Evolutionary conservation across 2,329 filamentous ascomycete genomes (phyloP).

Genomic region (Stachybotrys chartarum): DNA sequence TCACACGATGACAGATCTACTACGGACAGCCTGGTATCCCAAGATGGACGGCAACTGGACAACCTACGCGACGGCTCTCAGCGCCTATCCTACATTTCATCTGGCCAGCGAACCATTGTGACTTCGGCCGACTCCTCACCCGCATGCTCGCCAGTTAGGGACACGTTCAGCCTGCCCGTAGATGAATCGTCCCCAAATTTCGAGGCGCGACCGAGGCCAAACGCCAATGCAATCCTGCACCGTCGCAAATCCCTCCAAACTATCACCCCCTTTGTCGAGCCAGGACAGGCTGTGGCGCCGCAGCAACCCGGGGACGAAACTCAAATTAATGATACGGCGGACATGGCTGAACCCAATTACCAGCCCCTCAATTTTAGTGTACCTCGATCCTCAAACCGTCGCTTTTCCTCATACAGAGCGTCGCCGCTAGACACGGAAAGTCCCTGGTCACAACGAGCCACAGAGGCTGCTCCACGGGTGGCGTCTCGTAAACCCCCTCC

Average conservation of each 20-base stretch:
- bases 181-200: conserved; percentile 9
- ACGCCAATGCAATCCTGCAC: conserved; percentile 42
- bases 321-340: conserved; percentile 4
- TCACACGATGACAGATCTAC: conserved; percentile 48
- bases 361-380: conserved; percentile 47
- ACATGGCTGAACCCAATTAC: not conserved
- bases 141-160: conserved; percentile 46
- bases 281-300: conserved; percentile 18
- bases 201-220: conserved; percentile 40
- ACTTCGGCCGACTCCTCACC: conserved; percentile 54
- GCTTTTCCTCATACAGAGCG: conserved; percentile 33
- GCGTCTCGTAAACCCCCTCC: conserved; percentile 25
- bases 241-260: conserved; percentile 46
- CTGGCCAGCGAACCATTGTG: conserved; percentile 51
- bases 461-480: conserved; percentile 3
- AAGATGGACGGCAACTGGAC: conserved; percentile 52
- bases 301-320: conserved; percentile 9
- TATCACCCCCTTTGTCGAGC: conserved; percentile 35
- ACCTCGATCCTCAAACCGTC: conserved; percentile 36
- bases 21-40: conserved; percentile 49
- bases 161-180: conserved; percentile 33
- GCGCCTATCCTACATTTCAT: conserved; percentile 53
- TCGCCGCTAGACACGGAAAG: not conserved
- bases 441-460: not conserved
- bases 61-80: conserved; percentile 48